Evolutionary conservation across 768 basidiomycete genomes (phyloP).

Genomic region (Lactarius quietus): DNA sequence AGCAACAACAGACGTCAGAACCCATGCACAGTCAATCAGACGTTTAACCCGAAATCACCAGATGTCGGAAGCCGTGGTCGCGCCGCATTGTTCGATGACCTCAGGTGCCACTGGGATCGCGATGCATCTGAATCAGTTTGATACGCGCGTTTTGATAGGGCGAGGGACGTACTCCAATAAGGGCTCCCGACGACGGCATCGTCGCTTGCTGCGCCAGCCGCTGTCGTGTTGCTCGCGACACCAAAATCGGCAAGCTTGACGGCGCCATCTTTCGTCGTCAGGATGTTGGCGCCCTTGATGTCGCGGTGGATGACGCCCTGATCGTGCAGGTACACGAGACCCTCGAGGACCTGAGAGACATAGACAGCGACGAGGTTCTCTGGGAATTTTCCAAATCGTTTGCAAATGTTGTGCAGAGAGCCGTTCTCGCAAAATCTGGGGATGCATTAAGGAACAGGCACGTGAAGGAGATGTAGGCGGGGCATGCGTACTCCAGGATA

Average conservation of each 20-base stretch:
- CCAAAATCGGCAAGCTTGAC: constrained; percentile 99
- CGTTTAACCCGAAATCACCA: constrained; percentile 51
- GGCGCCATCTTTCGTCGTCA: constrained; percentile 97
- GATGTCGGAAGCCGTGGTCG: constrained; percentile 95
- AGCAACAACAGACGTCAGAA: constrained; percentile 7
- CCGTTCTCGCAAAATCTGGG: constrained; percentile 95
- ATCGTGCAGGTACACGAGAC: constrained; percentile 94
- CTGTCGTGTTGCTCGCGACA: constrained; percentile 73
- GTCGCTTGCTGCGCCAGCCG: constrained; percentile 70
- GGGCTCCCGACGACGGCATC: constrained; percentile 96
- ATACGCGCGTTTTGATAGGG: background rate
- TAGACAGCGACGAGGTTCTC: constrained; percentile 96
- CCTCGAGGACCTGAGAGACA: constrained; percentile 93
- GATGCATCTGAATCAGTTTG: constrained; percentile 7
- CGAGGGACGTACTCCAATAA: constrained; percentile 78
- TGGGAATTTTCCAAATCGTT: constrained; percentile 98
- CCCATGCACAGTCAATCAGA: background rate
- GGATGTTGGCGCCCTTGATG: constrained; percentile 98
- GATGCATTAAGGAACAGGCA: background rate
- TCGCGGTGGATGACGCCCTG: constrained; percentile 99
- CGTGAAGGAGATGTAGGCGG: background rate
- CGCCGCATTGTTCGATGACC: constrained; percentile 96
- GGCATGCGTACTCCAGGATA: constrained; percentile 76
- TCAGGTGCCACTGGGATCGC: constrained; percentile 86
- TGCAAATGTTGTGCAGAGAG: constrained; percentile 90